Evolutionary conservation across 108 stramenopile genomes (phyloP).

Genomic region (Cylindrotheca closterium): DNA sequence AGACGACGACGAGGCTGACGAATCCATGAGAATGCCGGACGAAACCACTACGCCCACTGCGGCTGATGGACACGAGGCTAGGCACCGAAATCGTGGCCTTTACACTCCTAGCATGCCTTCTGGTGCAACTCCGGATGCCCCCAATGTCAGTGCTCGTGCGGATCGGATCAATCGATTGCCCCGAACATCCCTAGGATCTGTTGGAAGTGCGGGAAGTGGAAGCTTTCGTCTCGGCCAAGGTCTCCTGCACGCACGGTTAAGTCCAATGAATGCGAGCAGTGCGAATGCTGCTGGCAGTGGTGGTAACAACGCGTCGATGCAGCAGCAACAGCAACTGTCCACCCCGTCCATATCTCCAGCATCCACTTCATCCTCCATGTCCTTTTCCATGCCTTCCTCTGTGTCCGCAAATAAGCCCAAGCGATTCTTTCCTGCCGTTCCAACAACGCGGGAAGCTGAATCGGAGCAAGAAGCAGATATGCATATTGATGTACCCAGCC

Average conservation of each 20-base stretch:
- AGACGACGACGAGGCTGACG: neutral
- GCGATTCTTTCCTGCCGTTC: neutral
- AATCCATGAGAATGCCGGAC: neutral
- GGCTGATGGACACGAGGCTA: neutral
- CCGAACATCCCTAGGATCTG: neutral
- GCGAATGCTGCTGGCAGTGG: neutral
- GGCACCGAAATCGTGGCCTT: neutral
- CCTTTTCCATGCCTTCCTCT: neutral
- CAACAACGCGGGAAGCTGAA: neutral
- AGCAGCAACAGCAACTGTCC: conserved; percentile 9
- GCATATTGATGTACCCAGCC: neutral
- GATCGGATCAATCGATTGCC: conserved; percentile 7
- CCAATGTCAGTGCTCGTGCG: neutral
- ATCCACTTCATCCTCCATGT: conserved; percentile 1
- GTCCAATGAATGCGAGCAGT: conserved; percentile 14
- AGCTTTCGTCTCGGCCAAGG: conserved; percentile 22
- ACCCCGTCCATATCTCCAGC: too few species aligned
- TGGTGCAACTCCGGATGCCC: neutral
- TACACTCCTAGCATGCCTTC: neutral
- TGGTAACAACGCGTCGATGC: neutral
- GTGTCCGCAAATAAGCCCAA: conserved; percentile 4
- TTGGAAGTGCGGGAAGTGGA: neutral
- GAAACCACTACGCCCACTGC: neutral
- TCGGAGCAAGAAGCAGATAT: neutral
- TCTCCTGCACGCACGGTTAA: conserved; percentile 28